phyloP scores from a whole-genome alignment of 176 grass and related monocot genomes.

The Triticum aestivum region DNA sequence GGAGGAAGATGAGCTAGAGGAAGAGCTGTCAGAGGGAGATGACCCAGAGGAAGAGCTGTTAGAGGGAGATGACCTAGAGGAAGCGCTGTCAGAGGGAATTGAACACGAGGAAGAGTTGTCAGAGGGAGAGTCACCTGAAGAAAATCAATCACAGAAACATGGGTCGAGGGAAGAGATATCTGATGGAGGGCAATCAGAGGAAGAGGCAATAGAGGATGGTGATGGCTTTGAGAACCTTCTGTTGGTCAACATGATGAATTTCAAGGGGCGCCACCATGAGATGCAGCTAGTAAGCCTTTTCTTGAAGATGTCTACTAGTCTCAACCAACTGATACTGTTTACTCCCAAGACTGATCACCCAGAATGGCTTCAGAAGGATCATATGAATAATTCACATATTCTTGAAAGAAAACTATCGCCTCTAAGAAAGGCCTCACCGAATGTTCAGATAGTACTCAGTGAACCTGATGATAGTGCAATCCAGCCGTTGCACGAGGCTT shows the following conservation, averaged over 20 bases:
- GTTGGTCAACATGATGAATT: conserved; percentile 16
- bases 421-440: not conserved
- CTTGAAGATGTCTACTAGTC: conserved; percentile 18
- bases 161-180: not conserved
- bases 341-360: not conserved
- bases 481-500: conserved; percentile 19
- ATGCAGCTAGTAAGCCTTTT: conserved; percentile 12
- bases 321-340: not conserved
- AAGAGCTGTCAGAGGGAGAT: not conserved
- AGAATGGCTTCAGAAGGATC: not conserved
- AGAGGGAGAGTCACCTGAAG: not conserved
- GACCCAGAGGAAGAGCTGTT: not conserved
- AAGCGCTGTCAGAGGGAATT: not conserved
- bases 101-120: not conserved
- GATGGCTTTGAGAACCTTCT: conserved; percentile 3
- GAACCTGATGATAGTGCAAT: not conserved
- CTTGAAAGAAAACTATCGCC: not conserved
- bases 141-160: not conserved
- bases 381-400: not conserved
- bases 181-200: not conserved
- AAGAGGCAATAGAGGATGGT: not conserved
- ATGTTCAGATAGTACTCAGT: conserved; percentile 10
- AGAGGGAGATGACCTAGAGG: not conserved
- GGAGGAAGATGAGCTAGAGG: not conserved
- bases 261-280: not conserved